Conservation (phyloP, 2,329 filamentous ascomycete species). For the Apiospora hydei region DNA sequence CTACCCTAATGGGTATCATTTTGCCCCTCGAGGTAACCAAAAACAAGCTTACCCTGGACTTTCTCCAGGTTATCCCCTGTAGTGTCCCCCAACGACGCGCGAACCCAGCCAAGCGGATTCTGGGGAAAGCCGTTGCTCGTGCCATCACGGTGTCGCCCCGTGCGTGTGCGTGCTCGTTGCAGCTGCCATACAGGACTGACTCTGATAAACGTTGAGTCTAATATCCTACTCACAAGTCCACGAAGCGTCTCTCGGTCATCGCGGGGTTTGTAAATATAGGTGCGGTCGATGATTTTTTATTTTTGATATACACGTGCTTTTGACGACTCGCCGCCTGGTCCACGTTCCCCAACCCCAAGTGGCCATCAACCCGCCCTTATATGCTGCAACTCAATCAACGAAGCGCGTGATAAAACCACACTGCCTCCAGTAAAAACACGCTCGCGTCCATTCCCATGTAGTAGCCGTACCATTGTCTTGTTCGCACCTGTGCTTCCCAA, state of each 20-base stretch:
- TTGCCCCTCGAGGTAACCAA: background rate
- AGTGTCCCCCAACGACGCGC: background rate
- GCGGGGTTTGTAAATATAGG: background rate
- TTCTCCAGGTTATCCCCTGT: background rate
- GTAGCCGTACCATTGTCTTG: background rate
- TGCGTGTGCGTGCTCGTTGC: background rate
- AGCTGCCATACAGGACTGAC: background rate
- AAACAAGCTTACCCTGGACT: background rate
- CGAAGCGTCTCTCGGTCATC: no score
- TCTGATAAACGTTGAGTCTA: background rate
- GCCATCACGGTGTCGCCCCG: background rate
- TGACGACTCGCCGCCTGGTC: background rate
- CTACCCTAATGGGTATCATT: no score
- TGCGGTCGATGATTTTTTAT: background rate
- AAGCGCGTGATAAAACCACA: background rate
- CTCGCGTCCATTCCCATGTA: background rate
- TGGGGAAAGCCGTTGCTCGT: background rate
- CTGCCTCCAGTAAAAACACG: background rate
- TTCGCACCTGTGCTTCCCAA: background rate
- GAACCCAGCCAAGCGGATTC: slow-evolving; percentile 5
- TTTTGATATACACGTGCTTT: slow-evolving; percentile 1
- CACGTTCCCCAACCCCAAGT: background rate
- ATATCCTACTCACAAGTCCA: no score
- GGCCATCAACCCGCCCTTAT: background rate
- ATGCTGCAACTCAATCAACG: background rate